Evolutionary conservation across 1,284 basidiomycete species (phyloP).

Genomic region (Fomes fomentarius): DNA sequence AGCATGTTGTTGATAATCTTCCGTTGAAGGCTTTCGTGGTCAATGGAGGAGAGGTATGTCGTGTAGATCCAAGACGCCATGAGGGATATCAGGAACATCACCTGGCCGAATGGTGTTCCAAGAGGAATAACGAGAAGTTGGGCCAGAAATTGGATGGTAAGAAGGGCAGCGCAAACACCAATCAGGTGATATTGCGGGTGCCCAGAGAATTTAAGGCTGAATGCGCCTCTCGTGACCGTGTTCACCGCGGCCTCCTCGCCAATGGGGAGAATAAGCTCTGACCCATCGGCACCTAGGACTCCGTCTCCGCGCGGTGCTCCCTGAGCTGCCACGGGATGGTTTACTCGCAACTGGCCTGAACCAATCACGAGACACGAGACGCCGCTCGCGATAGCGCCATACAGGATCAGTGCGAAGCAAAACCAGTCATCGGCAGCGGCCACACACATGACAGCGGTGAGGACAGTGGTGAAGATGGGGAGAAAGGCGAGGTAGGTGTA

Average conservation of each 20-base stretch:
- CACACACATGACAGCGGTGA: slow-evolving; percentile 3
- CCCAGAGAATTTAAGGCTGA: no score
- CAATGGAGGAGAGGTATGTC: slow-evolving; percentile 8
- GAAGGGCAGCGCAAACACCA: neutral
- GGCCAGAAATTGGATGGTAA: neutral
- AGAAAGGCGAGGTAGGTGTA: slow-evolving; percentile 16
- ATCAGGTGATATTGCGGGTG: neutral
- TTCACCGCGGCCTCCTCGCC: no score
- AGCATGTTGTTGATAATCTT: slow-evolving; percentile 4
- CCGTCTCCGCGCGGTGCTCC: no score
- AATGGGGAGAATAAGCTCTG: no score
- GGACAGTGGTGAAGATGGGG: slow-evolving; percentile 12
- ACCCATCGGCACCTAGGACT: no score
- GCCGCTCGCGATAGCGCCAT: neutral
- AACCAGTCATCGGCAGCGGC: slow-evolving; percentile 12
- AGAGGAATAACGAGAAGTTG: slow-evolving; percentile 5
- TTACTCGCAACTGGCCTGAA: no score
- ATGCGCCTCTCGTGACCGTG: no score
- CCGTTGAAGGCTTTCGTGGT: neutral
- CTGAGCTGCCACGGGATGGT: no score
- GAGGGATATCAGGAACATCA: slow-evolving; percentile 5
- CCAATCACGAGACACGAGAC: slow-evolving; percentile 14
- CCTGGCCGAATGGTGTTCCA: neutral
- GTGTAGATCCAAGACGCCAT: slow-evolving; percentile 1
- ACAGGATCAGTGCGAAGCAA: slow-evolving; percentile 16